Evolutionary conservation across 2,329 filamentous ascomycete species (phyloP).

Genomic region (Penicillium digitatum): DNA sequence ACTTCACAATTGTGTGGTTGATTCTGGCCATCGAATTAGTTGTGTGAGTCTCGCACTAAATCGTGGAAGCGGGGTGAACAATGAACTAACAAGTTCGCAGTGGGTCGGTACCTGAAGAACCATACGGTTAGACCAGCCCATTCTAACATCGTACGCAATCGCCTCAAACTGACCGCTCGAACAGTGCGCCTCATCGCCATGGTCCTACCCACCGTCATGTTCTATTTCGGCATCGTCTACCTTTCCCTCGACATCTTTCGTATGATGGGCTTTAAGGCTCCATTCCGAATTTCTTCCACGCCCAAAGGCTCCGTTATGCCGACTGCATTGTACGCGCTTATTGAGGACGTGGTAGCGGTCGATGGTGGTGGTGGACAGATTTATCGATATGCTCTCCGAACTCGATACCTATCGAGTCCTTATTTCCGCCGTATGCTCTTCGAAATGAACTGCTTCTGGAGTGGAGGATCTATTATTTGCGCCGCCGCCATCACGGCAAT

Average conservation of each 20-base stretch:
- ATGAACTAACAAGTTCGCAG: constrained; percentile 25
- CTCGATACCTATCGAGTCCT: constrained; percentile 52
- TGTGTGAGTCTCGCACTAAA: constrained; percentile 30
- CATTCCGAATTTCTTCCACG: constrained; percentile 62
- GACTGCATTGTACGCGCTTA: constrained; percentile 60
- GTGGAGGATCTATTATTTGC: constrained; percentile 47
- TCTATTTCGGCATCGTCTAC: constrained; percentile 44
- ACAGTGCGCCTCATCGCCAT: constrained; percentile 44
- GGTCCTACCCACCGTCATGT: constrained; percentile 46
- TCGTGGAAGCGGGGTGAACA: not conserved
- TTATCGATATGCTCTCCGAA: constrained; percentile 51
- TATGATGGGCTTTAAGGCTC: constrained; percentile 46
- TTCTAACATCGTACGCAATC: not conserved
- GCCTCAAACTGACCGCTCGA: not conserved
- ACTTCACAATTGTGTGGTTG: constrained; percentile 45
- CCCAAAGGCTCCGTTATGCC: constrained; percentile 56
- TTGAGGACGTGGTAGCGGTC: constrained; percentile 65
- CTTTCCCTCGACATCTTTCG: constrained; percentile 43
- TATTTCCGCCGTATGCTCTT: constrained; percentile 54
- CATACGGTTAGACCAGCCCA: constrained; percentile 34
- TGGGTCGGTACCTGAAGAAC: constrained; percentile 40
- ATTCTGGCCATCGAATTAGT: constrained; percentile 43
- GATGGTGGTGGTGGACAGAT: constrained; percentile 58
- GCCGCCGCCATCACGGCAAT: constrained; percentile 48
- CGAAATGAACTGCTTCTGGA: constrained; percentile 57